Base-by-base conservation (phyloP, 768 basidiomycete genomes). In the Lyophyllum atratum region DNA sequence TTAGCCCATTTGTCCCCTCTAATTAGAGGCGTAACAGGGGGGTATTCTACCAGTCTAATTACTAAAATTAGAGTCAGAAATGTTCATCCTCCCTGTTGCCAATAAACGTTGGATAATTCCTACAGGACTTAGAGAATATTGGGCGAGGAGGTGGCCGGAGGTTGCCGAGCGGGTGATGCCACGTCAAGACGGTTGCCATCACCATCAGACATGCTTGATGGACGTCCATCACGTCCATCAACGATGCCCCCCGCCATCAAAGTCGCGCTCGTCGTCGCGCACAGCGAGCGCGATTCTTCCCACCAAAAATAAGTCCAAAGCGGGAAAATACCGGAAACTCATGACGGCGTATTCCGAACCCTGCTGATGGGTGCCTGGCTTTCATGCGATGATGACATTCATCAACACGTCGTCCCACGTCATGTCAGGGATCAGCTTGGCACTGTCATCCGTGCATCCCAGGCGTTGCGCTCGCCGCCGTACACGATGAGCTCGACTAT, bases 31-130 rank as follows among this genome's bases (percentile, higher is more conserved):
- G 52, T 17, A 33, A 22, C 7, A 21, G 31, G 40, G 52, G 26
- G 24, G 7, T 19, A 22, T 44, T 19, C 11, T 44, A 45, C 52
- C 3, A 5, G 7, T 53, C 52, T 53, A 45, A 45, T 21, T 51
- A n/a, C n/a, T 37, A 37, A 44, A 42, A 53, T 17, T 45, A 3
- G 21, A 45, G 29, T 31, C n/a, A n/a, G n/a, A 37, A 15, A 31
- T 22, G 28, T 19, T 26, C 10, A 42, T 53, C 44, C 42, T 29
- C 39, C 31, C 43, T 44, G 39, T 31, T 53, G 44, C 22, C 17
- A 25, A 47, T 47, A 17, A 45, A 31, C 11, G 14, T 42, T 45
- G 52, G 37, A 44, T 53, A 53, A 53, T 19, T 53, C 43, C 34
- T 29, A 9, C 2, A 2, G 22, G n/a, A 53, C 52, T 53, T 53